Evolutionary conservation across 2,329 filamentous ascomycete genomes (phyloP), one percentile per base, ranked within the genome.

Genomic region (Ceratocystis alfenasii): DNA sequence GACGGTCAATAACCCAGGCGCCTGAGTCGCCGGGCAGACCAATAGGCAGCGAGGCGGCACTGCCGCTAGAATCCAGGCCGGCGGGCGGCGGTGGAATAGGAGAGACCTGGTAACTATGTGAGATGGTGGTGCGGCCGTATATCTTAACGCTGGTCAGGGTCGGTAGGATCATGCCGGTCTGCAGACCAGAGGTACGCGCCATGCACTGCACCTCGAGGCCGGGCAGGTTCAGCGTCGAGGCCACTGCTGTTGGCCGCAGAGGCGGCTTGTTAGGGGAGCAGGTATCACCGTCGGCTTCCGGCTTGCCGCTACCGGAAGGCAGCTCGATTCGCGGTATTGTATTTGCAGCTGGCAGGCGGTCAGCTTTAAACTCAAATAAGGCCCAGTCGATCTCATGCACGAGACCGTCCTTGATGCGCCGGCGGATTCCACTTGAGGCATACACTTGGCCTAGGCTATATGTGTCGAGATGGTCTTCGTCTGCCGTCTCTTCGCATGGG

Each of bases 331-430:
- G 64, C 1, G 83, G 83, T 25, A 96, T 87, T 10, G 83, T 75
- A 70, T 96, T 96, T 67, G 84, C 81, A 0, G 82, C 78, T 2
- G 93, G 89, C 15, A 86, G 77, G 1, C 93, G 84, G 10, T 86
- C 81, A 3, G 86, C 79, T 10, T 87, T 79, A 69, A 97, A 89
- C 70, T 89, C 85, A 70, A 97, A 91, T 1, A 97, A 78, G 0
- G 92, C 91, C 93, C 93, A 97, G 74, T 97, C 93, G 57, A 97
- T 91, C 74, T 97, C 93, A 73, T 96, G 93, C 5, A 89, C 79
- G 28, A 95, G 78, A 3, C 87, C 86, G 68, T 87, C 80, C 67
- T 84, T 81, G 65, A 87, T 82, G 63, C 88, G 87, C 36, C 93
- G 85, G 3, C 90, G 85, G 67, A 97, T 88, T 5, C 93, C 93